Conservation (phyloP, 331 rosid species). For the Rosa hybrid region DNA sequence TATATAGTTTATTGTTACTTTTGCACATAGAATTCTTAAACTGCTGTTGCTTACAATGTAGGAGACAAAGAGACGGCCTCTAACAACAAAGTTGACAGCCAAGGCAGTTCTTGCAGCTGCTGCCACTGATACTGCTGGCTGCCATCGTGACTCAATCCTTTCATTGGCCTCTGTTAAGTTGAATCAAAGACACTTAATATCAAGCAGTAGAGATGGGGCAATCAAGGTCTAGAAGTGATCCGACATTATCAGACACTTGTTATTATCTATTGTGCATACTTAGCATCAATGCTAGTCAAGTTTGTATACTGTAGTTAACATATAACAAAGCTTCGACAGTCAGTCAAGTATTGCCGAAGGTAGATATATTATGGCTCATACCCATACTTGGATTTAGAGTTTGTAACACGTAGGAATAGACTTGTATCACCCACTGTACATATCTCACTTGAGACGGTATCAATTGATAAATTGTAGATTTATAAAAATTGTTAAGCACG, state of each 20-base stretch:
- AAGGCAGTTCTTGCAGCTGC: slow-evolving; percentile 89
- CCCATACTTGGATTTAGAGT: slow-evolving; percentile 2
- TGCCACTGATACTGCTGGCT: slow-evolving; percentile 93
- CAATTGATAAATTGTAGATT: not conserved
- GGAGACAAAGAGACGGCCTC: slow-evolving; percentile 59
- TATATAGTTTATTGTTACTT: slow-evolving; percentile 8
- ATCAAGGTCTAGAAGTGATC: slow-evolving; percentile 93
- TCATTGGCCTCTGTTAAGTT: slow-evolving; percentile 91
- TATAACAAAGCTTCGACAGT: not conserved
- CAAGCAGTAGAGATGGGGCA: slow-evolving; percentile 93
- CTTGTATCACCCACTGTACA: not conserved
- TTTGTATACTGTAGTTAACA: slow-evolving; percentile 15
- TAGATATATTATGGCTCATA: not conserved
- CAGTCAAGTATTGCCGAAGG: not conserved
- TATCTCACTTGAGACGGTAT: not conserved
- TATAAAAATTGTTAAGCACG: not conserved
- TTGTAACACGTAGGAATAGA: not conserved
- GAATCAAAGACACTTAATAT: slow-evolving; percentile 81
- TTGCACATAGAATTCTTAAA: not conserved
- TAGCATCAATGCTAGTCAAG: slow-evolving; percentile 25
- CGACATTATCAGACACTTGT: slow-evolving; percentile 3
- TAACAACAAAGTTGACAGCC: slow-evolving; percentile 61
- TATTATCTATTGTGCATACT: slow-evolving; percentile 45
- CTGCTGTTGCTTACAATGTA: no score
- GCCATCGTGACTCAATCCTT: slow-evolving; percentile 81